Base-by-base conservation (phyloP, 208 protist species). In the Leishmania mexicana region DNA sequence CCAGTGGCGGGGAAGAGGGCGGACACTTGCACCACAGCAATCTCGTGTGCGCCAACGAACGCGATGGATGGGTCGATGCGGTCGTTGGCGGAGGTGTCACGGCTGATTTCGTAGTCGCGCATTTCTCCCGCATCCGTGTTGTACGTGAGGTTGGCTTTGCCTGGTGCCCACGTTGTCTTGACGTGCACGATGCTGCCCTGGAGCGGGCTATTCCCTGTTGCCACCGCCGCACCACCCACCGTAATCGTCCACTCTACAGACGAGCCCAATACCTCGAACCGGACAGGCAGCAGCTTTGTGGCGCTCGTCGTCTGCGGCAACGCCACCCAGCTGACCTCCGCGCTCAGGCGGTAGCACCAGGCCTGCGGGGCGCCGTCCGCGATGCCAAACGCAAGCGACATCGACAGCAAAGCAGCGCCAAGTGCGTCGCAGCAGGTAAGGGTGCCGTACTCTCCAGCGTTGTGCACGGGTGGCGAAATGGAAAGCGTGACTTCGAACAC, bases 321-420 rank as follows among this genome's bases (percentile, higher is more conserved):
- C 74, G 86, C 78, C 35, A 74, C 81, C 85, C 88, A 91, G 74
- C 80, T 72, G 57, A 72, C 83, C 47, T 85, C 86, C 11, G 70
- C 70, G 62, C 81, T 83, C 73, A 88, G 81, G 60, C 83, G 86
- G 82, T 89, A 88, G 80, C 88, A 90, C 88, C 88, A 92, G 73
- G 79, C 65, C 64, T 76, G 58, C 24, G 82, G 72, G 67, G 71
- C 76, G 45, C 76, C 71, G 74, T 79, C 64, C 67, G 87, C 84
- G 54, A 94, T 78, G 5, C 90, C 90, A 75, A 87, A 94, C 60
- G 86, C 91, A 13, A 94, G 53, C 71, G 83, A 76, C 19, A 92
- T 31, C n/a, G 80, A 80, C 47, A 92, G 78, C 45, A 92, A 77
- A 6, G 70, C 74, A 40, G 81, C 80, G 17, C 91, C 91, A 40